Base-by-base conservation (phyloP, 139 green algal species). In the Dunaliella primolecta region DNA sequence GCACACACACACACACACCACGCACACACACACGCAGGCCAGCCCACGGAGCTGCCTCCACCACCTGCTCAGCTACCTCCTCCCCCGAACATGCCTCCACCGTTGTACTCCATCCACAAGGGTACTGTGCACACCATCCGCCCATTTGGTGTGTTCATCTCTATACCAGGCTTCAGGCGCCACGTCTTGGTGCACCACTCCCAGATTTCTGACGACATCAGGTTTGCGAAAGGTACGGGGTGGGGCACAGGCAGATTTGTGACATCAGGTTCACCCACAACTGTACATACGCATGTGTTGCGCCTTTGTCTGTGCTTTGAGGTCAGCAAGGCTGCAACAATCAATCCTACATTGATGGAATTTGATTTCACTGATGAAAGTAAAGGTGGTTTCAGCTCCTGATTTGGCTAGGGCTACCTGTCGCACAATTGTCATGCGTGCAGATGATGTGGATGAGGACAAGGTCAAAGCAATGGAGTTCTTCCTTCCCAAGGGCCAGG, bases 71-170 rank as follows among this genome's bases (percentile, higher is more conserved):
- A n/a, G n/a, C n/a, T n/a, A n/a, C n/a, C n/a, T n/a, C n/a, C n/a
- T n/a, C n/a, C n/a, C n/a, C n/a, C n/a, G n/a, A n/a, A n/a, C n/a
- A n/a, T n/a, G n/a, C n/a, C n/a, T n/a, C n/a, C n/a, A n/a, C n/a
- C n/a, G n/a, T n/a, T n/a, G n/a, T n/a, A n/a, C n/a, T n/a, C n/a
- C n/a, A n/a, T n/a, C n/a, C 84, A 89, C 35, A 70, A 55, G 2
- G 90, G 88, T 31, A 74, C 79, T 20, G 89, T 94, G 77, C 88
- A 90, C 84, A 89, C 86, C 15, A 81, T 94, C 24, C 84, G 85
- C 30, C 86, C 89, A 35, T 95, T 93, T 84, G 92, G 92, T 0
- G 71, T 95, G 29, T 95, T 95, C 77, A 86, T 95, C 35, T 75
- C 75, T 0, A 71, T 94, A 2, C 79, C 86, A 1, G 88, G 90